phyloP scores from a whole-genome alignment of 2,329 filamentous ascomycete genomes.

The Juglanconis sp. region DNA sequence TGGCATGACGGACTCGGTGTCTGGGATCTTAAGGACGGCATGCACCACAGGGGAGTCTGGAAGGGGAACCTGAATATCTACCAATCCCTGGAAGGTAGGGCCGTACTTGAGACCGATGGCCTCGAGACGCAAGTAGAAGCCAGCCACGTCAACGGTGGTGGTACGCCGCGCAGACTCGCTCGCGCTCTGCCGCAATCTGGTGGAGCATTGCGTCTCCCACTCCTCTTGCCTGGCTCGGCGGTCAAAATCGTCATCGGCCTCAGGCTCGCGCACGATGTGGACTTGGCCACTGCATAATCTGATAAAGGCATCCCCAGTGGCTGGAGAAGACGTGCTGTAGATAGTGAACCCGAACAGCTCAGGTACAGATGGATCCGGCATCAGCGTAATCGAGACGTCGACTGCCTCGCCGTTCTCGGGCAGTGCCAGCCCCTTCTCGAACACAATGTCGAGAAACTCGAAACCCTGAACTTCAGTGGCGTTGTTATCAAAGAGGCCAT shows the following conservation, averaged over 20 bases:
- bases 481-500: too few relatives aligned
- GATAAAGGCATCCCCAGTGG: not conserved
- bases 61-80: too few relatives aligned
- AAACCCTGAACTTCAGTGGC: not conserved
- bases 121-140: not conserved
- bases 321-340: too few relatives aligned
- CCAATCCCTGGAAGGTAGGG: not conserved
- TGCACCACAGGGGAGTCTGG: too few relatives aligned
- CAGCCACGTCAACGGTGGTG: not conserved
- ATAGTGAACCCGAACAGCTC: too few relatives aligned
- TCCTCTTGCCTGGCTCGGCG: not conserved
- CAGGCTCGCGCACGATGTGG: not conserved
- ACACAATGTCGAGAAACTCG: not conserved
- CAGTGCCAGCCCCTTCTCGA: not conserved
- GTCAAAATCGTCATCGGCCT: not conserved
- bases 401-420: not conserved
- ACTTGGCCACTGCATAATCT: not conserved
- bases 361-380: not conserved
- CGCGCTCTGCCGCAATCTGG: too few relatives aligned
- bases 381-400: too few relatives aligned
- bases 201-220: too few relatives aligned
- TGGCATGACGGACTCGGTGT: not conserved
- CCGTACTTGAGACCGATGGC: not conserved
- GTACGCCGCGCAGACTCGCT: too few relatives aligned
- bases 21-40: not conserved